These are phyloP conservation scores for Collariella sp. DNA, from an alignment of 495 filamentous ascomycete genomes.

Conservation along the genomic window DNA sequence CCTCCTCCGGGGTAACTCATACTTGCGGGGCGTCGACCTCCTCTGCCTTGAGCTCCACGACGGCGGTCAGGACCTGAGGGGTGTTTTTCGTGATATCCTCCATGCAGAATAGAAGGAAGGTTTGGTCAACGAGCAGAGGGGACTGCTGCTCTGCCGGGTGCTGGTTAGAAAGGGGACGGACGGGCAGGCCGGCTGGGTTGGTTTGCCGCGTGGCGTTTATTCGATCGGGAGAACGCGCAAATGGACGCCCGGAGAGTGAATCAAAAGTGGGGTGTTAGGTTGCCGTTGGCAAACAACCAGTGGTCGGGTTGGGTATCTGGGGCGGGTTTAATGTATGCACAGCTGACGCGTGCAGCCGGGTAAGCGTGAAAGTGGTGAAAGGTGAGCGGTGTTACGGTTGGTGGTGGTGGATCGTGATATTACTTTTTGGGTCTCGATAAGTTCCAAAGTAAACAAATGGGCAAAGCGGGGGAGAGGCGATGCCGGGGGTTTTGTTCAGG, in stretches of 20 bases:
- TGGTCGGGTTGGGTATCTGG: conserved; percentile 13
- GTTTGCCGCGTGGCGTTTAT: not conserved
- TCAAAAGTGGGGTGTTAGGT: conserved; percentile 22
- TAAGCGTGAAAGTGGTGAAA: not conserved
- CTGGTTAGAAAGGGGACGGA: no score
- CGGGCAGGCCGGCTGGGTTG: not conserved
- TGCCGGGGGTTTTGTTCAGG: conserved; percentile 1
- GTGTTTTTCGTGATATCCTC: conserved; percentile 34
- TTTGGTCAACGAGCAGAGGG: not conserved
- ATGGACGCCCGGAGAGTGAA: conserved; percentile 12
- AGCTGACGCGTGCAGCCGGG: conserved; percentile 8
- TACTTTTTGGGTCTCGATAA: not conserved
- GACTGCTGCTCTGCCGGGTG: not conserved
- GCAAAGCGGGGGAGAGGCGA: not conserved
- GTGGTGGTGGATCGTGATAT: conserved; percentile 18
- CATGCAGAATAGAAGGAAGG: conserved; percentile 28
- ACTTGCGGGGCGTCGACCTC: conserved; percentile 30
- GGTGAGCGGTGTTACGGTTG: conserved; percentile 11
- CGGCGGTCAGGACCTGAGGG: conserved; percentile 31
- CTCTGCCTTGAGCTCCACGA: conserved; percentile 31
- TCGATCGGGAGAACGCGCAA: conserved; percentile 23
- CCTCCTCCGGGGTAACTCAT: conserved; percentile 27
- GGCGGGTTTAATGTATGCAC: conserved; percentile 14
- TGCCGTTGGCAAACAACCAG: conserved; percentile 12
- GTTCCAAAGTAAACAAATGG: conserved; percentile 11